Evolutionary conservation across 2,329 filamentous ascomycete genomes (phyloP), one percentile per base, ranked within the genome.

Genomic region (Ophiosphaerella korrae): DNA sequence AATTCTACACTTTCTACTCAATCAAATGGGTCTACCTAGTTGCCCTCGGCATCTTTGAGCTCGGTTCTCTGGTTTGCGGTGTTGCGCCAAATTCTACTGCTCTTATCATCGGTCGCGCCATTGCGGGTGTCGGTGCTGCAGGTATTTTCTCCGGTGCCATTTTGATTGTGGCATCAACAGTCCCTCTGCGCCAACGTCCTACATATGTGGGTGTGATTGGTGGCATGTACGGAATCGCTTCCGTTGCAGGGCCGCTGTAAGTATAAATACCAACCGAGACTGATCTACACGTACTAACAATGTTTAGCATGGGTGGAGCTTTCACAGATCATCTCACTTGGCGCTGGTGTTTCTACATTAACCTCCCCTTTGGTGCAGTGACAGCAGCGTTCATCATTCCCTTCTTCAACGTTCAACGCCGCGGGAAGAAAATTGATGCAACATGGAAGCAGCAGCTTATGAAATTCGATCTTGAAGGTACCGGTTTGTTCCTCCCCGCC

Each of bases 21-120:
- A 74, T 74, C 62, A 82, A 82, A 64, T 78, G 72, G 72, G 66
- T 78, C 37, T 81, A 75, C 60, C 55, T 82, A 7, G 53, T 55
- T 13, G 75, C 76, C 0, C 68, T 81, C 21, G 57, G 71, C 52
- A 75, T 80, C 62, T 83, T 83, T 64, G 79, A 82, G 59, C 48
- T 82, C 44, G 81, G 81, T 14, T 79, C 76, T n/a, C 68, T 79
- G 11, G 70, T 83, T 46, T 82, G 80, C 52, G 81, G 77, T 57
- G 73, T 77, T 24, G 80, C 80, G 7, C 79, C 79, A 11, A 80
- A 75, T 55, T 80, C 77, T 5, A 74, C 64, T 2, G 75, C 79
- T 13, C 64, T 83, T 31, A 81, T 83, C 58, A 68, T 82, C 36
- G 81, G 81, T 8, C 74, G 81, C 48, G 79, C 78, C 0, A 67